Evolutionary conservation across 257 asterid genomes (phyloP).

Genomic region (Ilex asprella): DNA sequence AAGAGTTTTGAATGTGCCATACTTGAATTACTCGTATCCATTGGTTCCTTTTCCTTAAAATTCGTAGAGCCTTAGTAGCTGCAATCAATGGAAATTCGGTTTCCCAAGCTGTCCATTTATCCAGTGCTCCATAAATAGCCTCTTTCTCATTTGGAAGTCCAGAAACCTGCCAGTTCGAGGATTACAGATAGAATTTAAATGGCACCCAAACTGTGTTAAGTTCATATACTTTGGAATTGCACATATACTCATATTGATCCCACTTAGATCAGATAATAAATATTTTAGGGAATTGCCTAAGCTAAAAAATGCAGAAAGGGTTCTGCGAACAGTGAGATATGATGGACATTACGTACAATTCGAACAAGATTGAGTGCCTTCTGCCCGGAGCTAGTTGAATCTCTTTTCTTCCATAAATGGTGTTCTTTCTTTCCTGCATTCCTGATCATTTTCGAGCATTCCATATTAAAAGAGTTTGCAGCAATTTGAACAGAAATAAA

Average conservation of each 20-base stretch:
- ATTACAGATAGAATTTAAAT: not conserved
- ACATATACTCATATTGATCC: not conserved
- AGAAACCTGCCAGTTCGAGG: slow-evolving; percentile 45
- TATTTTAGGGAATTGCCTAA: not conserved
- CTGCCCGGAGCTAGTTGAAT: slow-evolving; percentile 72
- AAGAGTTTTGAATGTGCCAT: slow-evolving; percentile 1
- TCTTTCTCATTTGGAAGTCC: slow-evolving; percentile 81
- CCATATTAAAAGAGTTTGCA: slow-evolving; percentile 6
- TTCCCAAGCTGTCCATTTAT: slow-evolving; percentile 95
- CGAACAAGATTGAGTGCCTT: slow-evolving; percentile 70
- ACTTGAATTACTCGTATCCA: slow-evolving; percentile 82
- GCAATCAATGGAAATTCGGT: slow-evolving; percentile 88
- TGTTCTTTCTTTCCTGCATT: slow-evolving; percentile 60
- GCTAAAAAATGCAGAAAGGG: not conserved
- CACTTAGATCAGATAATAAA: not conserved
- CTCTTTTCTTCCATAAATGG: slow-evolving; percentile 82
- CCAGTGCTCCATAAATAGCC: slow-evolving; percentile 69
- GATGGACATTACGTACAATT: slow-evolving; percentile 34
- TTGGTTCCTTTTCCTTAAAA: slow-evolving; percentile 57
- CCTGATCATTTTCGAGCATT: slow-evolving; percentile 31
- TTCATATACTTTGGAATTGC: not conserved
- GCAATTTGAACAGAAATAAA: not conserved
- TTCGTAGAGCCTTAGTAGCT: slow-evolving; percentile 83
- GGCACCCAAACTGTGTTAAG: not conserved
- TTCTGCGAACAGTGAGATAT: not conserved